A percentile compares a stretch with the other conserved stretches of the same genome.
These are phyloP conservation scores for Alternaria infectoria DNA, from an alignment of 2,329 filamentous ascomycete genomes.

Conservation along the genomic window DNA sequence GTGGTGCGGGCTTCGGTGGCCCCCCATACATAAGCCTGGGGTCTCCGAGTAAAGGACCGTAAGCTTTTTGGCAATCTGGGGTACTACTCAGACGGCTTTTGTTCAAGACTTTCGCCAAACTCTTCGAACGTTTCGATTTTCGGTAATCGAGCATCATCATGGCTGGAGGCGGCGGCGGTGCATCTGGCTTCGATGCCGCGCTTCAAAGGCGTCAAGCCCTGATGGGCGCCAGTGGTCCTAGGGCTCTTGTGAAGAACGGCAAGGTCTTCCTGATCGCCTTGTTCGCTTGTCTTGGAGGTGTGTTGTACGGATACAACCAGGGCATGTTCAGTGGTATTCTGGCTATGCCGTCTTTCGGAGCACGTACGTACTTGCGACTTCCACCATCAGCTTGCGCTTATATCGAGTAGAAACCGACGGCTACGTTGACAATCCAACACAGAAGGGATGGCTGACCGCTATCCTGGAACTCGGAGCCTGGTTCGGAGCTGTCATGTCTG, in stretches of 20 bases:
- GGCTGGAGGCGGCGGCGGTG: constrained; percentile 29
- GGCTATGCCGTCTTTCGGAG: constrained; percentile 56
- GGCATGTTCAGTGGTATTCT: constrained; percentile 77
- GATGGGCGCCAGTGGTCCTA: constrained; percentile 49
- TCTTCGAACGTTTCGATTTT: not conserved
- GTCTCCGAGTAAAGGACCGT: constrained; percentile 7
- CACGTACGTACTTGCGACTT: constrained; percentile 33
- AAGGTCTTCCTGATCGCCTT: constrained; percentile 63
- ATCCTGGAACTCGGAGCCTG: constrained; percentile 80
- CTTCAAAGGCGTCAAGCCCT: constrained; percentile 29
- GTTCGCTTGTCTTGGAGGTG: constrained; percentile 60
- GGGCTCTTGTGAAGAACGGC: constrained; percentile 59
- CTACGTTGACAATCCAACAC: constrained; percentile 47
- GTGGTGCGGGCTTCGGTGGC: constrained; percentile 4
- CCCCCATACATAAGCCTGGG: constrained; percentile 10
- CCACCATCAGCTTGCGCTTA: not conserved
- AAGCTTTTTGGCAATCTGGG: not conserved
- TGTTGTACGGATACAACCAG: constrained; percentile 75
- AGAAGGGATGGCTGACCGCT: constrained; percentile 59
- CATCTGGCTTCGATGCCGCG: constrained; percentile 30
- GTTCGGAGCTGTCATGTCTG: constrained; percentile 73
- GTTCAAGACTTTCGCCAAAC: not conserved
- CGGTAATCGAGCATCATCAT: constrained; percentile 18
- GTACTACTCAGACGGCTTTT: not conserved
- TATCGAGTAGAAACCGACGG: constrained; percentile 49